Conservation (phyloP, 2,329 filamentous ascomycete species). For the Colletotrichum sp. region DNA sequence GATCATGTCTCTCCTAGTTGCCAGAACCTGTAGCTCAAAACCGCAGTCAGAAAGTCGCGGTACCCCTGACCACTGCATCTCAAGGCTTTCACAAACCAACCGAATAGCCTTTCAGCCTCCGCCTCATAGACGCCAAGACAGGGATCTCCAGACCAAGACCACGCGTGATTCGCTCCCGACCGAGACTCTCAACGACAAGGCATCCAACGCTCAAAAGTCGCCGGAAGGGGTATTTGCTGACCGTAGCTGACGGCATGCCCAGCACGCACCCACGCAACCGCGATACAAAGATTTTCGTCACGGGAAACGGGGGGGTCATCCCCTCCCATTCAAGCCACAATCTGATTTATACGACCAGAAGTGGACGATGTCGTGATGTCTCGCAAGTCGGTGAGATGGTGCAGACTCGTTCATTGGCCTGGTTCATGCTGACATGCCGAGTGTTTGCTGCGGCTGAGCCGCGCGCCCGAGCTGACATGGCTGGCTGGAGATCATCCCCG, state of each 20-base stretch:
- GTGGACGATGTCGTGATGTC: not conserved
- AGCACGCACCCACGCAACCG: not conserved
- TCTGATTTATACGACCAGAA: not conserved
- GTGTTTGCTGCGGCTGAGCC: not conserved
- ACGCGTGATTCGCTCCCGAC: not conserved
- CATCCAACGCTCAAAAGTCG: not conserved
- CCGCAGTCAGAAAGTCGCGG: not conserved
- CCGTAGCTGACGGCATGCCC: not conserved
- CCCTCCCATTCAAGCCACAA: not conserved
- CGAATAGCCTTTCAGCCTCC: not conserved
- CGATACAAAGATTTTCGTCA: not conserved
- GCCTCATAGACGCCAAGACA: not conserved
- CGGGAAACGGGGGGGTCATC: not conserved
- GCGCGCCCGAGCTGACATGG: not conserved
- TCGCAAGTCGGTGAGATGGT: not conserved
- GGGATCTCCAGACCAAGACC: not conserved
- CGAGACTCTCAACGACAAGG: not conserved
- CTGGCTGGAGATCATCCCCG: not conserved
- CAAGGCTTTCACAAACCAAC: not conserved
- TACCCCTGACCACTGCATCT: not conserved
- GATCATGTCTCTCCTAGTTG: not conserved
- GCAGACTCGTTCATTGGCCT: not conserved
- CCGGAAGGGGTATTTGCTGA: not conserved
- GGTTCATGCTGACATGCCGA: not conserved
- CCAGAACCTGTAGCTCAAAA: not conserved